Conservation (phyloP, 2,329 filamentous ascomycete genomes). For the Didymella pinodella region DNA sequence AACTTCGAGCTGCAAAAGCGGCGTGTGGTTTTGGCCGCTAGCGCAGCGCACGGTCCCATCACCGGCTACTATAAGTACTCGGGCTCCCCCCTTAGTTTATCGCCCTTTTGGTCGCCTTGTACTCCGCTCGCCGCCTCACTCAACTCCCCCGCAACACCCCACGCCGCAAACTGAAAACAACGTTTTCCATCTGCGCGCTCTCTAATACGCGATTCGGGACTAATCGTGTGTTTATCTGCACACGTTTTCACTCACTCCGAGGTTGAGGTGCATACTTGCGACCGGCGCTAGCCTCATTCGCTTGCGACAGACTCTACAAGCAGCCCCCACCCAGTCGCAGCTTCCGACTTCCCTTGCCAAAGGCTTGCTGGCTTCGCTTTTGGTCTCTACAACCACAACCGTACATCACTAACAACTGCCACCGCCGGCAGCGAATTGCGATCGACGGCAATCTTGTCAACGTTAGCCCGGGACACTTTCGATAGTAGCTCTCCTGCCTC, state of each 20-base stretch:
- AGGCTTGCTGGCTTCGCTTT: constrained; percentile 56
- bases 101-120: constrained; percentile 41
- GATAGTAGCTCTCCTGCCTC: constrained; percentile 93
- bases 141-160: constrained; percentile 36
- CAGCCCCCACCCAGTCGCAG: constrained; percentile 40
- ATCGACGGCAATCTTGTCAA: constrained; percentile 51
- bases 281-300: constrained; percentile 44
- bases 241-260: constrained; percentile 44
- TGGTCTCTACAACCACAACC: constrained; percentile 40
- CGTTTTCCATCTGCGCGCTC: constrained; percentile 42
- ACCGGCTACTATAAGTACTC: constrained; percentile 34
- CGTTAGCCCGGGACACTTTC: constrained; percentile 88
- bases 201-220: constrained; percentile 40
- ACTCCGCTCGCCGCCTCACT: constrained; percentile 38
- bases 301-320: constrained; percentile 37
- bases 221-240: constrained; percentile 34
- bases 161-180: constrained; percentile 39
- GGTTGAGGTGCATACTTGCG: constrained; percentile 35
- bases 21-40: constrained; percentile 25
- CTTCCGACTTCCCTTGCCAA: constrained; percentile 40
- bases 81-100: constrained; percentile 35
- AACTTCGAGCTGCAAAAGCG: constrained; percentile 41
- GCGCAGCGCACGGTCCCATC: constrained; percentile 19
- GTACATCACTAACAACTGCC: constrained; percentile 38
- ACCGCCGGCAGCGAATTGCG: constrained; percentile 32